These are phyloP conservation scores for Fusarium lyarnte DNA, from an alignment of 2,329 filamentous ascomycete genomes.

Conservation along the genomic window DNA sequence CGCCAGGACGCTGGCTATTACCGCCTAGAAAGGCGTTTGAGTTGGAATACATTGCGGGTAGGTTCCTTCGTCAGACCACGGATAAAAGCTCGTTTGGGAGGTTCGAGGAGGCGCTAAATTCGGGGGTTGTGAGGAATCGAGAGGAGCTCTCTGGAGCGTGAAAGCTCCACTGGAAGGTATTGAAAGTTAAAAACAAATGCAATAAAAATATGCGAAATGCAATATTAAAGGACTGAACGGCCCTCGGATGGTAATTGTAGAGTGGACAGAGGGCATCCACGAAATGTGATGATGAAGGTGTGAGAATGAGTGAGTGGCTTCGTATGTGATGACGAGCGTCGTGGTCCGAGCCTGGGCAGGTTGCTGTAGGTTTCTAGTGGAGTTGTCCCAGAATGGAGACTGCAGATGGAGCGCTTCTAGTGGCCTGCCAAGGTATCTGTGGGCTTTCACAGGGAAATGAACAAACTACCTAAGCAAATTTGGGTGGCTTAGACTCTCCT, in stretches of 20 bases:
- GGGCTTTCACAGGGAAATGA: slow-evolving; percentile 7
- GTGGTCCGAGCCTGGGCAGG: background rate
- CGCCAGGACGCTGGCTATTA: slow-evolving; percentile 77
- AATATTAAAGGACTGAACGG: slow-evolving; percentile 29
- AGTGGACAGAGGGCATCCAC: slow-evolving; percentile 28
- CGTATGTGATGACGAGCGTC: slow-evolving; percentile 31
- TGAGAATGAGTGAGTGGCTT: slow-evolving; percentile 25
- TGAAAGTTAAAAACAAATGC: slow-evolving; percentile 7
- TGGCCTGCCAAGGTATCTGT: slow-evolving; percentile 19
- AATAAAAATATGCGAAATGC: slow-evolving; percentile 30
- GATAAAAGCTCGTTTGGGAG: slow-evolving; percentile 25
- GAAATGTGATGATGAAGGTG: slow-evolving; percentile 29
- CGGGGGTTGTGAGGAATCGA: slow-evolving; percentile 23
- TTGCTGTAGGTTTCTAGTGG: slow-evolving; percentile 27
- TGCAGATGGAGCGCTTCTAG: slow-evolving; percentile 12
- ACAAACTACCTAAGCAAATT: slow-evolving; percentile 31
- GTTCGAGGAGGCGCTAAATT: slow-evolving; percentile 30
- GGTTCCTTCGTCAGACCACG: slow-evolving; percentile 19
- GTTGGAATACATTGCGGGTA: slow-evolving; percentile 81
- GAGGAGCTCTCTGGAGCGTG: slow-evolving; percentile 5
- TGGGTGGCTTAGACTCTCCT: slow-evolving; percentile 34
- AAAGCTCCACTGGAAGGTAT: slow-evolving; percentile 11
- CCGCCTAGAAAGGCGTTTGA: slow-evolving; percentile 86
- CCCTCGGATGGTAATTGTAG: slow-evolving; percentile 22
- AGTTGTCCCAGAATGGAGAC: slow-evolving; percentile 18